Base-by-base conservation (phyloP, 306 rosid genomes). In the Malus sylvestris region DNA sequence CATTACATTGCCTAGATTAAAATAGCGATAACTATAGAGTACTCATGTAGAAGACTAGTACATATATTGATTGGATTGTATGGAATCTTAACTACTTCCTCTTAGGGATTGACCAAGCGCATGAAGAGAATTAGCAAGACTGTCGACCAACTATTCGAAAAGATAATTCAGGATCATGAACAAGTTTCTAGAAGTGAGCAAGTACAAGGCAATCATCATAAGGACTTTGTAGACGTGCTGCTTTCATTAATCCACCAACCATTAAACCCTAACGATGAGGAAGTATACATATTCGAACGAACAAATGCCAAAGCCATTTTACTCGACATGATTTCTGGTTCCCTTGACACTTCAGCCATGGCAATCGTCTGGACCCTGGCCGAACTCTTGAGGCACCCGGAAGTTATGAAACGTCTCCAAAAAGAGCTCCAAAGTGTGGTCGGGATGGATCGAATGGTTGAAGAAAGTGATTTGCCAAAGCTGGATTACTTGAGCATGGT, bases 331-430 rank as follows among this genome's bases (percentile, higher is more conserved):
- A 35, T 35, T 35, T 35, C 40, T 35, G 40, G 40, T 35, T 35
- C 40, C 40, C 1, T 35, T 35, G 40, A 35, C 40, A 35, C 40
- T 35, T 35, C 40, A 6, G 40, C 40, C 40, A 35, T 0, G 40
- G 40, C 40, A 35, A 35, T 35, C 9, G 40, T 35, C 9, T 35
- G 40, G 40, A 35, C 40, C 40, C 40, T 35, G 9, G 40, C 40
- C 9, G 40, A 35, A 35, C 9, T 35, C 8, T 35, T 35, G 9
- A 35, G 40, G 40, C 40, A 35, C 9, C 9, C 40, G 10, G 72
- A 62, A 9, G 81, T 82, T 13, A 83, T 81, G 85, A 83, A 79
- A 29, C 74, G 20, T 19, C 83, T 85, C 60, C 91, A 89, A 78
- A 58, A 71, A 30, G 88, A 87, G 81, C 27, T 87, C 15, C 57